Evolutionary conservation across 2,329 filamentous ascomycete genomes (phyloP).

Genomic region (Venturia effusa): DNA sequence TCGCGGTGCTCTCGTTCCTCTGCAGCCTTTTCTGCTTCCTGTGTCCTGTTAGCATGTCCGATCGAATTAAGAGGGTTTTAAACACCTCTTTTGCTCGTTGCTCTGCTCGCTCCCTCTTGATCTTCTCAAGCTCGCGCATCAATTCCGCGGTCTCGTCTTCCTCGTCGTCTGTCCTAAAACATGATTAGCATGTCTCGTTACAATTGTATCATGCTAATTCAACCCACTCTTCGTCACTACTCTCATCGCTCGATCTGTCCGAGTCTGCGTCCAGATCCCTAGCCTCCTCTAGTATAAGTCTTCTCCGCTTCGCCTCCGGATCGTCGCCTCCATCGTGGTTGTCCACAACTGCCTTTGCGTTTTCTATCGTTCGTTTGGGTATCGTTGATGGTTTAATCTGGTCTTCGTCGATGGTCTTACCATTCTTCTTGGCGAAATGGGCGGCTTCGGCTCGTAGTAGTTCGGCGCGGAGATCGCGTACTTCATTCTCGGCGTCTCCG

Average conservation of each 20-base stretch:
- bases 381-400: constrained; percentile 29
- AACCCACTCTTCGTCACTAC: constrained; percentile 47
- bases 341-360: constrained; percentile 29
- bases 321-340: constrained; percentile 52
- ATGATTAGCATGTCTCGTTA: constrained; percentile 18
- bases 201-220: constrained; percentile 13
- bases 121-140: constrained; percentile 87
- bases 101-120: constrained; percentile 75
- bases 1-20: constrained; percentile 76
- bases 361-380: constrained; percentile 55
- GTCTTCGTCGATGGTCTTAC: constrained; percentile 42
- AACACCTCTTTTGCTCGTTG: constrained; percentile 62
- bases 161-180: constrained; percentile 37
- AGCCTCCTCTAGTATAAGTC: constrained; percentile 72
- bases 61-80: neutral
- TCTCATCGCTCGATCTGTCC: constrained; percentile 47
- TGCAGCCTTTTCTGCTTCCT: constrained; percentile 71
- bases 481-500: constrained; percentile 57
- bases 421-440: constrained; percentile 77
- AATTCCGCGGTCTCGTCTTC: constrained; percentile 76
- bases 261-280: constrained; percentile 78
- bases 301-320: constrained; percentile 68
- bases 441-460: constrained; percentile 79
- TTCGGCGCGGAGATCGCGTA: constrained; percentile 79
- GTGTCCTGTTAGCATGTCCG: neutral